A percentile compares a stretch with the other conserved stretches of the same genome.
phyloP scores from a whole-genome alignment of 495 filamentous ascomycete genomes.

The Lasiosphaeris hirsuta region DNA sequence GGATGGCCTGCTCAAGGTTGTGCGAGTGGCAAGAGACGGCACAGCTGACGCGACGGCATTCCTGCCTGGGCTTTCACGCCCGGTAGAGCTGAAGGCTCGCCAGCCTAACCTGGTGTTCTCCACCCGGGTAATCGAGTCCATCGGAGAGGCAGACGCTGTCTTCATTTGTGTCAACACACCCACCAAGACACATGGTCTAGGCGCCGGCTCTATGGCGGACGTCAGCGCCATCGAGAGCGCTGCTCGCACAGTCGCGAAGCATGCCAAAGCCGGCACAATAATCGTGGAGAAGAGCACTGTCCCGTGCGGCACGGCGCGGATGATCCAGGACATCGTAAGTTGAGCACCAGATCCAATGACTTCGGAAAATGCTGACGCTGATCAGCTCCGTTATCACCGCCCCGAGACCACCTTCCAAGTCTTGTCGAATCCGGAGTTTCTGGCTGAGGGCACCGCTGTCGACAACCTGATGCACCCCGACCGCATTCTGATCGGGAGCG shows the following conservation, averaged over 20 bases:
- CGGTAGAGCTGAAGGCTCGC: slow-evolving; percentile 31
- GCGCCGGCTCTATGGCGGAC: slow-evolving; percentile 69
- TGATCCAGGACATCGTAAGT: slow-evolving; percentile 63
- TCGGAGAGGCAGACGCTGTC: slow-evolving; percentile 68
- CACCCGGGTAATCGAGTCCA: slow-evolving; percentile 55
- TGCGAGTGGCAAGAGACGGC: slow-evolving; percentile 61
- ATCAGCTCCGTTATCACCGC: slow-evolving; percentile 43
- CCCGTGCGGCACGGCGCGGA: slow-evolving; percentile 71
- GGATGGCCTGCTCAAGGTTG: slow-evolving; percentile 64
- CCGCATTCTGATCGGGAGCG: slow-evolving; percentile 73
- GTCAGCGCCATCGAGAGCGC: slow-evolving; percentile 71
- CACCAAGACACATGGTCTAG: slow-evolving; percentile 67
- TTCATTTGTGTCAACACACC: slow-evolving; percentile 81
- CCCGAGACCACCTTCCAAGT: slow-evolving; percentile 68
- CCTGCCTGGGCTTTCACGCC: slow-evolving; percentile 12
- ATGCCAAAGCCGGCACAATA: slow-evolving; percentile 64
- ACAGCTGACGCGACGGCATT: slow-evolving; percentile 24
- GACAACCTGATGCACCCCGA: slow-evolving; percentile 68
- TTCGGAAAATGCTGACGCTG: neutral
- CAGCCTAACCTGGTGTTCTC: slow-evolving; percentile 69
- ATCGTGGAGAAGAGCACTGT: slow-evolving; percentile 85
- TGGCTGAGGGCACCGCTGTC: slow-evolving; percentile 76
- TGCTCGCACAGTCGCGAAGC: slow-evolving; percentile 60
- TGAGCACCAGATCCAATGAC: neutral
- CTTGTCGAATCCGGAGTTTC: slow-evolving; percentile 80